Conservation (phyloP, 306 rosid species). For the Trifolium repens region DNA sequence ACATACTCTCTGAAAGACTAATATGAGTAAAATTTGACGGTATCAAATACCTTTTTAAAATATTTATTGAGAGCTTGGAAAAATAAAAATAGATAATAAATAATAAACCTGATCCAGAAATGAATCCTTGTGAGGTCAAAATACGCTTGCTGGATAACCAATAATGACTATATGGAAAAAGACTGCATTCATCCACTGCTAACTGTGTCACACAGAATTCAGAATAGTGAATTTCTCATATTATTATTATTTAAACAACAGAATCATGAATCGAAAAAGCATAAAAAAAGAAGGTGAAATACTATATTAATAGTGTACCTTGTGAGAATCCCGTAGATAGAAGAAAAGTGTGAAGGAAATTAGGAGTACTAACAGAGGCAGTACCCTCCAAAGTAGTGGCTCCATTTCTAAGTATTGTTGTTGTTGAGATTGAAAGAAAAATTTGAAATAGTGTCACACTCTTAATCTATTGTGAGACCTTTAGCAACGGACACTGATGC, state of each 20-base stretch:
- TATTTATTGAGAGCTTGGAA: no score
- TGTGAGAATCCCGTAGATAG: conserved; percentile 44
- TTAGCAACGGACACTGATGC: no score
- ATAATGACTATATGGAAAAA: conserved; percentile 66
- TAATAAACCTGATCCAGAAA: conserved; percentile 79
- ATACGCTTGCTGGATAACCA: conserved; percentile 92
- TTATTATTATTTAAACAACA: not conserved
- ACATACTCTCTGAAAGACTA: no score
- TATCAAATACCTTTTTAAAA: no score
- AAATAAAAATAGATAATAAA: not conserved
- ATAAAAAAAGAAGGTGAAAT: not conserved
- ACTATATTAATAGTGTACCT: not conserved
- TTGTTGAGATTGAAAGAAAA: no score
- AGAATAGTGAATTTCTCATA: not conserved
- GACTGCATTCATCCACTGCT: conserved; percentile 58
- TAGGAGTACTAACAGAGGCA: conserved; percentile 58
- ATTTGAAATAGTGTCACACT: no score
- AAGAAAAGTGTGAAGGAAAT: conserved; percentile 55
- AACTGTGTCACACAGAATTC: conserved; percentile 39
- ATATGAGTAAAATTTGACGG: no score
- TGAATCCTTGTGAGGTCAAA: conserved; percentile 78
- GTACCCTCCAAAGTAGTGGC: conserved; percentile 60
- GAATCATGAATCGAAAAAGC: not conserved
- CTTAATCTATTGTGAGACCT: no score
- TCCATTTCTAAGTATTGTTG: not conserved